Conservation (phyloP, 169 alveolate species). For the Eimeria maxima region DNA sequence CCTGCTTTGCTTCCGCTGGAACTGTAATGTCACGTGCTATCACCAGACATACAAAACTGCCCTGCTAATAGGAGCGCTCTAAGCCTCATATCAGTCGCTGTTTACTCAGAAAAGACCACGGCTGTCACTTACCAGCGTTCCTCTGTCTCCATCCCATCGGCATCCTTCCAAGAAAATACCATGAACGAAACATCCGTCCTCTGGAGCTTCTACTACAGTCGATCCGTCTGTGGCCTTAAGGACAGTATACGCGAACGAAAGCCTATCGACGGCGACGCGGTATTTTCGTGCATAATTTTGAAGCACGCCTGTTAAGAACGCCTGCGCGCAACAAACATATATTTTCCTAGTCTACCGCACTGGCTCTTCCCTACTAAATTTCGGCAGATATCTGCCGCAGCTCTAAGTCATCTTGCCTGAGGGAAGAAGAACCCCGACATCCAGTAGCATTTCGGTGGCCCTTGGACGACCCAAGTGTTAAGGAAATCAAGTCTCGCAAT, state of each 20-base stretch:
- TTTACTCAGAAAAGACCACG: too few species aligned
- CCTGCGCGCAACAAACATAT: constrained; percentile 87
- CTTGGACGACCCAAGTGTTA: constrained; percentile 94
- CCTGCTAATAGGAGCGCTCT: too few species aligned
- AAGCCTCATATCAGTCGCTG: too few species aligned
- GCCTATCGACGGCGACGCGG: constrained; percentile 95
- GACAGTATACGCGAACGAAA: constrained; percentile 92
- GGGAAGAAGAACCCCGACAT: constrained; percentile 94
- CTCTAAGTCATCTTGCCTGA: constrained; percentile 89
- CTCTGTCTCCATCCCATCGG: constrained; percentile 90
- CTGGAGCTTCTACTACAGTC: constrained; percentile 84
- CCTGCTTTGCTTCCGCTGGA: not conserved
- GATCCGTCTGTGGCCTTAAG: constrained; percentile 46
- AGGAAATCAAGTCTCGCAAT: constrained; percentile 92
- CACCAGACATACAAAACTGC: not conserved
- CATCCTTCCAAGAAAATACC: constrained; percentile 97
- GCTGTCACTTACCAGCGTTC: constrained; percentile 64
- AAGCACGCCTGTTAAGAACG: constrained; percentile 96
- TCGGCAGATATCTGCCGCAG: not conserved
- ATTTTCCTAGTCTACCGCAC: constrained; percentile 93
- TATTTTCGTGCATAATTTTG: constrained; percentile 95
- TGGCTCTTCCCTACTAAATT: not conserved
- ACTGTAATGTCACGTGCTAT: not conserved
- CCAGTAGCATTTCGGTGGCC: constrained; percentile 93
- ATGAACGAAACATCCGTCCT: constrained; percentile 94